phyloP scores from a whole-genome alignment of 2,329 filamentous ascomycete genomes.

The Teratosphaeria nubilosa region DNA sequence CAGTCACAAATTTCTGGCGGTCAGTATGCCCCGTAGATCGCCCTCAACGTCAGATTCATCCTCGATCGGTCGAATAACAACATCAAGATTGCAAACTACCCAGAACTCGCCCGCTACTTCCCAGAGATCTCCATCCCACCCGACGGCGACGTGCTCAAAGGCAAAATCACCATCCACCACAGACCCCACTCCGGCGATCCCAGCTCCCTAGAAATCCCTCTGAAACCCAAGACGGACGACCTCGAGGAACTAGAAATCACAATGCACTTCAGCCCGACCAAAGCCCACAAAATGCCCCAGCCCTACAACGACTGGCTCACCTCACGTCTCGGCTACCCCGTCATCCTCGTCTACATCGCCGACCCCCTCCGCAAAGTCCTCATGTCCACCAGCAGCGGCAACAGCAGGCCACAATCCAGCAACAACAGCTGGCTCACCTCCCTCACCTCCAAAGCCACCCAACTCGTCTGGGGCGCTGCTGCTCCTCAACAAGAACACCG shows the following conservation, averaged over 20 bases:
- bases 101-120: conserved; percentile 33
- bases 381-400: conserved; percentile 19
- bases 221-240: conserved; percentile 27
- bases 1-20: neutral
- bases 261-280: conserved; percentile 35
- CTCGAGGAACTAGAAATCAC: conserved; percentile 29
- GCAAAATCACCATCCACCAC: conserved; percentile 30
- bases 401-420: neutral
- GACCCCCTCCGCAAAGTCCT: conserved; percentile 31
- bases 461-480: conserved; percentile 1
- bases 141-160: conserved; percentile 17
- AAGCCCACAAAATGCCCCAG: conserved; percentile 34
- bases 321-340: conserved; percentile 33
- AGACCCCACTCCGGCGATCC: conserved; percentile 24
- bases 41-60: no score
- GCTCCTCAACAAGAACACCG: conserved; percentile 10
- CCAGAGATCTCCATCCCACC: conserved; percentile 26
- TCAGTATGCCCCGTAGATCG: no score
- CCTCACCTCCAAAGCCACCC: conserved; percentile 9
- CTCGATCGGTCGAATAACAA: no score
- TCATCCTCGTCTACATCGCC: conserved; percentile 35
- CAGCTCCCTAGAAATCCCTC: conserved; percentile 28
- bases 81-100: conserved; percentile 32
- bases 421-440: conserved; percentile 24
- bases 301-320: conserved; percentile 36